A percentile compares a stretch with the other conserved stretches of the same genome.
Evolutionary conservation across 305 asterid species (phyloP).

Genomic region (Fraxinus platypoda): DNA sequence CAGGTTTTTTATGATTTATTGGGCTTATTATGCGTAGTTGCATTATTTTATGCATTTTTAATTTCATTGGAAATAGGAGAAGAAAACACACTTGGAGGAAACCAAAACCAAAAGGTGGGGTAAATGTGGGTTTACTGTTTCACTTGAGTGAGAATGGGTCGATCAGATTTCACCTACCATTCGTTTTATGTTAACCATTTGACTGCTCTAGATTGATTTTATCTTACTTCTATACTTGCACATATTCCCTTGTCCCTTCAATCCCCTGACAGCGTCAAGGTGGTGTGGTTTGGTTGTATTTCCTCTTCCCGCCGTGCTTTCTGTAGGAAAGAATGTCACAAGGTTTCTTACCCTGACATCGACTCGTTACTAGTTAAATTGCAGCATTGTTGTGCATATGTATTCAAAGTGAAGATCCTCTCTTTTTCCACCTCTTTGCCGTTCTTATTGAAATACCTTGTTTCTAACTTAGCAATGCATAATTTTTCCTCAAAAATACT

Average conservation of each 20-base stretch:
- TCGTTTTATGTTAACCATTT: neutral
- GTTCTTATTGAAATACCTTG: neutral
- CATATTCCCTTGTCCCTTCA: slow-evolving; percentile 6
- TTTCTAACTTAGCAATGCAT: slow-evolving; percentile 12
- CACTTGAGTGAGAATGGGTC: neutral
- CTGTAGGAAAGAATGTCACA: slow-evolving; percentile 3
- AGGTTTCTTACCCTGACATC: neutral
- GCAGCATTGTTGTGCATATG: neutral
- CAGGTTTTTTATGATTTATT: neutral
- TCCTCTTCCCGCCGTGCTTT: neutral
- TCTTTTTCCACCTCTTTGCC: neutral
- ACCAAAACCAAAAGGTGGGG: neutral
- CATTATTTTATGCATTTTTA: neutral
- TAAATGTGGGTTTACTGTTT: neutral
- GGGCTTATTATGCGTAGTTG: neutral
- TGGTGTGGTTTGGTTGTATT: neutral
- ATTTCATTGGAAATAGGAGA: neutral
- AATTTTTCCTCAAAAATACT: slow-evolving; percentile 3
- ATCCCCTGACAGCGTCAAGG: neutral
- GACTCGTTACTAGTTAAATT: neutral
- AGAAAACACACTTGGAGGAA: neutral
- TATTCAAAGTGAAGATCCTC: slow-evolving; percentile 11
- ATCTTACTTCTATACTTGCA: neutral
- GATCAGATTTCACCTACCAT: neutral
- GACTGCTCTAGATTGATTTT: neutral